These are phyloP conservation scores for Lachancea lanzarotensis DNA, from an alignment of 805 yeast genomes.

Conservation along the genomic window DNA sequence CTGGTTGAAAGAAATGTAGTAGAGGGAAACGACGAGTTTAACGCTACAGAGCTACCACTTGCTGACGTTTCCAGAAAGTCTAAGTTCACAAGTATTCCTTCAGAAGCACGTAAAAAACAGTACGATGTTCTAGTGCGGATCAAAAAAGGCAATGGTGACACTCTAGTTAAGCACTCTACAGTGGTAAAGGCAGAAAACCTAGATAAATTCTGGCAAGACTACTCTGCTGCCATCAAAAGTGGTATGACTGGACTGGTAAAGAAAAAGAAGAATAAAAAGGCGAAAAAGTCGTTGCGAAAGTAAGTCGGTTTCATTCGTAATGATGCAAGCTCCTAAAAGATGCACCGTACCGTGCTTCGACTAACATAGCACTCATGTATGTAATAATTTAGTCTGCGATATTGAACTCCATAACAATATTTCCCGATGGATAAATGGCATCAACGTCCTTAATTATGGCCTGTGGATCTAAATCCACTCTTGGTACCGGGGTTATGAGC, in stretches of 20 bases:
- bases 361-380: background rate
- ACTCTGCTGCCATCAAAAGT: conserved; percentile 58
- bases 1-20: conserved; percentile 25
- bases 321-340: too few relatives aligned
- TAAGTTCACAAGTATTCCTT: conserved; percentile 8
- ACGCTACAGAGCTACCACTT: conserved; percentile 38
- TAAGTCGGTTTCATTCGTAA: too few relatives aligned
- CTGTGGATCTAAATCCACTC: conserved; percentile 37
- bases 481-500: conserved; percentile 52
- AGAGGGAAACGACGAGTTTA: conserved; percentile 41
- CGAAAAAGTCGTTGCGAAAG: conserved; percentile 13
- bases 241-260: conserved; percentile 73
- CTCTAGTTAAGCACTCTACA: conserved; percentile 62
- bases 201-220: conserved; percentile 71
- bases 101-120: conserved; percentile 28
- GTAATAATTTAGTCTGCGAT: background rate
- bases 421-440: conserved; percentile 58
- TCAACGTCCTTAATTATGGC: conserved; percentile 37
- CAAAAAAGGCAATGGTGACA: conserved; percentile 19
- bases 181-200: conserved; percentile 56
- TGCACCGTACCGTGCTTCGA: too few relatives aligned
- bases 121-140: conserved; percentile 67
- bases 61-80: conserved; percentile 28
- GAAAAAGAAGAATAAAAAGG: conserved; percentile 63
- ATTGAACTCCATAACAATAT: conserved; percentile 44